These are phyloP conservation scores for Acorus gramineus DNA, from an alignment of 106 monocot species.

Conservation along the genomic window DNA sequence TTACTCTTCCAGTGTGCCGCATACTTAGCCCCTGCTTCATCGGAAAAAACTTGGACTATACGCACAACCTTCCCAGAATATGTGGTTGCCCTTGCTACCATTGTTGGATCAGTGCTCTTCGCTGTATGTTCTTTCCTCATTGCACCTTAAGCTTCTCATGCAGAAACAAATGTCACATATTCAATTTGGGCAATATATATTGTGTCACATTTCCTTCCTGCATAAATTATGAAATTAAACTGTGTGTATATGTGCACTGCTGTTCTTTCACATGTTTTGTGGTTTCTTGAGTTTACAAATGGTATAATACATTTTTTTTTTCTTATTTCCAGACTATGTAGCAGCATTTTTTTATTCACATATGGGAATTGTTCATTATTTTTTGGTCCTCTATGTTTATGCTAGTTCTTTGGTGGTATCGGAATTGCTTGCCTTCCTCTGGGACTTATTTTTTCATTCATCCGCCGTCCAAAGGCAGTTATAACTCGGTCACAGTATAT, in stretches of 20 bases:
- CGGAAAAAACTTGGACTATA: constrained; percentile 87
- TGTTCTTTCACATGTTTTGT: no score
- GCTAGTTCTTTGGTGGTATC: constrained; percentile 88
- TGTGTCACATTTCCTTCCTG: no score
- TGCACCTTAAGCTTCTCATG: no score
- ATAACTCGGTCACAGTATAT: constrained; percentile 97
- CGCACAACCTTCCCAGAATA: constrained; percentile 79
- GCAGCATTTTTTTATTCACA: no score
- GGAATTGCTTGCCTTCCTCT: constrained; percentile 84
- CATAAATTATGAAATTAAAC: no score
- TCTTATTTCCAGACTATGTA: not conserved
- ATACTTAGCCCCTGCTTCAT: constrained; percentile 39
- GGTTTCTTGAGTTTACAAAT: no score
- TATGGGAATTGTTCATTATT: not conserved
- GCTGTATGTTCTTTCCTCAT: constrained; percentile 30
- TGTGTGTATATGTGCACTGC: no score
- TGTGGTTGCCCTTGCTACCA: constrained; percentile 82
- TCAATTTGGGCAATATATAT: no score
- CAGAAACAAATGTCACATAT: no score
- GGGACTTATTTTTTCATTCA: constrained; percentile 81
- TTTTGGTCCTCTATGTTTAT: not conserved
- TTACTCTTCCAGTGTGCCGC: constrained; percentile 48
- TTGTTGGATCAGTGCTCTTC: constrained; percentile 85
- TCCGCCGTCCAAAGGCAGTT: constrained; percentile 88
- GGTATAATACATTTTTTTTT: not conserved